Conservation (phyloP, 371 early-diverging fungal genomes). For the Hamiltosporidium magnivora region DNA sequence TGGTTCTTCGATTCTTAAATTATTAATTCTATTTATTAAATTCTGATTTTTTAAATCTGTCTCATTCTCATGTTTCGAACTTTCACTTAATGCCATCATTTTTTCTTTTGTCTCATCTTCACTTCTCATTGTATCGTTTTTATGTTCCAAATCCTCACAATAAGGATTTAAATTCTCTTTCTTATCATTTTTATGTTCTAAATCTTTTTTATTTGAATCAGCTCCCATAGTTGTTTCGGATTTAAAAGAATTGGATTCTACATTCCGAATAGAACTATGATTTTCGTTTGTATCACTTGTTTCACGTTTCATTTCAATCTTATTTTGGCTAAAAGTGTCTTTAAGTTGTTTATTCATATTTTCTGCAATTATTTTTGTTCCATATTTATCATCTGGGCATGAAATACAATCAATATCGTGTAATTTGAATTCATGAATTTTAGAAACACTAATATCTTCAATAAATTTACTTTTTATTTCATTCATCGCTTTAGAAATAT, state of each 20-base stretch:
- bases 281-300: no score
- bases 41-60: neutral
- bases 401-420: no score
- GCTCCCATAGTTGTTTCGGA: no score
- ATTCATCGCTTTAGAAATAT: conserved; percentile 2
- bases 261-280: no score
- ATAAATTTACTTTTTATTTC: neutral
- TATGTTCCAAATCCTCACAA: neutral
- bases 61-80: neutral
- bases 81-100: neutral
- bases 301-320: no score
- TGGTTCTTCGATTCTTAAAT: neutral
- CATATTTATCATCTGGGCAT: no score
- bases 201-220: no score
- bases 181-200: neutral
- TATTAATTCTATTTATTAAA: neutral
- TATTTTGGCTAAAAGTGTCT: no score
- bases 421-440: no score
- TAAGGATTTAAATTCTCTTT: neutral
- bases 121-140: neutral
- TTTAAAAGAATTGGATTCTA: no score
- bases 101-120: neutral
- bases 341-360: no score
- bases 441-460: neutral
- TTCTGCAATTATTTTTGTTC: no score